Conservation (phyloP, 1,139 yeast species). For the Pichia sp. region DNA sequence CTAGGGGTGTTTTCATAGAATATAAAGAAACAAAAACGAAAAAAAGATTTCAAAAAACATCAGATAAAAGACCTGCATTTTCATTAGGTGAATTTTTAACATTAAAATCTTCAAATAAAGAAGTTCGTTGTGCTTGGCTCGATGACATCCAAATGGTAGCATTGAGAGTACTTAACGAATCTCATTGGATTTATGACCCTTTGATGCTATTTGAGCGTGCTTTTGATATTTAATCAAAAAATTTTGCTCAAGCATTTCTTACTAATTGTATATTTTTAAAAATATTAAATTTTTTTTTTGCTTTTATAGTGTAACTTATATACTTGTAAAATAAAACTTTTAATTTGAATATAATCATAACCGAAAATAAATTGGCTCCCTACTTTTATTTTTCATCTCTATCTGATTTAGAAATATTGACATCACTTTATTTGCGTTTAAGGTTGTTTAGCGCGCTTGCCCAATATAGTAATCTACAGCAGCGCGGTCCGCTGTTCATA, state of each 20-base stretch:
- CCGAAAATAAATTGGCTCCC: too few species aligned
- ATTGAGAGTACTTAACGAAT: slow-evolving; percentile 1
- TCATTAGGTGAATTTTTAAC: slow-evolving; percentile 7
- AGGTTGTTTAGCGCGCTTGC: slow-evolving; percentile 17
- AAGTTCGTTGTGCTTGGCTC: slow-evolving; percentile 10
- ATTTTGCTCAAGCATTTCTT: neutral
- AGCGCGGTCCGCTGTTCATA: slow-evolving; percentile 16
- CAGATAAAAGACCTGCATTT: slow-evolving; percentile 9
- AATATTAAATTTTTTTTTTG: too few species aligned
- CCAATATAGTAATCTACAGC: slow-evolving; percentile 11
- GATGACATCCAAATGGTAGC: slow-evolving; percentile 12
- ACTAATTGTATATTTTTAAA: neutral
- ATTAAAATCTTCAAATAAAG: neutral
- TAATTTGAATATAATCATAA: too few species aligned
- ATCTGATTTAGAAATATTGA: neutral
- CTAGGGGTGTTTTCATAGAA: slow-evolving; percentile 8
- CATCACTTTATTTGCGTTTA: neutral
- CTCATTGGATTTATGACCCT: slow-evolving; percentile 10
- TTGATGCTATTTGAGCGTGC: slow-evolving; percentile 1
- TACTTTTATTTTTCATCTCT: too few species aligned
- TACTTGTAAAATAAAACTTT: too few species aligned
- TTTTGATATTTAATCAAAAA: neutral
- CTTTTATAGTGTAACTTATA: too few species aligned
- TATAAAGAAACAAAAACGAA: slow-evolving; percentile 8
- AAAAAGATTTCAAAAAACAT: slow-evolving; percentile 3